Evolutionary conservation across 1,284 basidiomycete species (phyloP), one percentile per base, ranked within the genome.

Genomic region (Pseudozyma tsukubaensis): DNA sequence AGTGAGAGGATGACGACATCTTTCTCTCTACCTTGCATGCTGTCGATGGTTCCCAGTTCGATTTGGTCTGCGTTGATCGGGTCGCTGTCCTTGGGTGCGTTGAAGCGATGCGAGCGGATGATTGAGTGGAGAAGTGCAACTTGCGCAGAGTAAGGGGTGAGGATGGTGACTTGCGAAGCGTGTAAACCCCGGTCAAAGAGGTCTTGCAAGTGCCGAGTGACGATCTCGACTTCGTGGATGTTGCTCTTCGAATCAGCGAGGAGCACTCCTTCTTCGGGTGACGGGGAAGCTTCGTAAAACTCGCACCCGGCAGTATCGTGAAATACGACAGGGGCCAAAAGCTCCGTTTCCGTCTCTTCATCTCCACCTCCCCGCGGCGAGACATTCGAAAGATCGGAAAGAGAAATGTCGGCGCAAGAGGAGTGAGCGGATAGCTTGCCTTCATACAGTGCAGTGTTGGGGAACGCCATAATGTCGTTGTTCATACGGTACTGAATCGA

Each of bases 191-290:
- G 87, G 7, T 84, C 85, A n/a, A 91, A 92, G 82, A 98, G 86
- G 75, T 89, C 90, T 42, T 90, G 88, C 0, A 94, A 90, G 90
- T 94, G 95, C 62, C 87, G 88, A 76, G 89, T 90, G 0, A 97
- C 94, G 1, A 97, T 88, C 11, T 88, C 89, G 0, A 91, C 93
- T 80, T 99, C 96, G 81, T 98, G 97, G 85, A 94, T 93, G 79
- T 99, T 99, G 77, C 90, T 91, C 76, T 91, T 89, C 77, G 58
- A 62, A 34, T 74, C 72, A 4, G 61, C 59, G 3, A 65, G 39
- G 13, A 69, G 29, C 0, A 50, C 10, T 10, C 47, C 50, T 24
- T 64, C 71, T 19, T 71, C 73, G 0, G 63, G 57, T 1, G 56
- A 48, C 1, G 62, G 58, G 0, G 55, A 53, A 1, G 55, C 52